phyloP scores from a whole-genome alignment of 73 alveolate species.

The Paramecium primaurelia region DNA sequence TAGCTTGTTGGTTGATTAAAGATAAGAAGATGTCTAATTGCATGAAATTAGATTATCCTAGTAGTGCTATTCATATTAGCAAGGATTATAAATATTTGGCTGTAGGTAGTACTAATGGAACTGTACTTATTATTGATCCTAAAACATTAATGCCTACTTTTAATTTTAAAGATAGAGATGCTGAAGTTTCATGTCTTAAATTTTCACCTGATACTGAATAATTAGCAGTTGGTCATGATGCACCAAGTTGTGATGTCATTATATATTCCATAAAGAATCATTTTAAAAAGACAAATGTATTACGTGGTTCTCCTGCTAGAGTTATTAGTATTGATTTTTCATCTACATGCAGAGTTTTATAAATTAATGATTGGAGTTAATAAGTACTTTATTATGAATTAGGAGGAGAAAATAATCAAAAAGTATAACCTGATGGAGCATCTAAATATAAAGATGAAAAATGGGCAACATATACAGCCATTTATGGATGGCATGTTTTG shows the following conservation, averaged over 20 bases:
- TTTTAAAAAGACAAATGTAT: conserved; percentile 78
- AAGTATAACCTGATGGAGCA: conserved; percentile 74
- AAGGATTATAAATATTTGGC: conserved; percentile 87
- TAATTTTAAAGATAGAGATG: conserved; percentile 80
- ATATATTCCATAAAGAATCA: conserved; percentile 81
- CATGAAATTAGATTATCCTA: conserved; percentile 82
- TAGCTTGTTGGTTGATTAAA: conserved; percentile 91
- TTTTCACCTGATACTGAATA: conserved; percentile 88
- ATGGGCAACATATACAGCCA: conserved; percentile 83
- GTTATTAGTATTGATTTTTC: conserved; percentile 95
- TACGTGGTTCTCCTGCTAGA: conserved; percentile 92
- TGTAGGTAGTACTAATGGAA: conserved; percentile 86
- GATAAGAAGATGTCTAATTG: conserved; percentile 73
- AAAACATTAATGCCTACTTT: conserved; percentile 75
- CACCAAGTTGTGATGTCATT: conserved; percentile 83
- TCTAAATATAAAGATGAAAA: conserved; percentile 78
- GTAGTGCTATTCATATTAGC: conserved; percentile 82
- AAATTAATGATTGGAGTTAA: conserved; percentile 90
- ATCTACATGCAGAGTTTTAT: conserved; percentile 74
- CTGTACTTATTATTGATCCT: conserved; percentile 84
- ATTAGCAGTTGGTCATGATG: conserved; percentile 91
- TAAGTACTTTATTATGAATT: conserved; percentile 90
- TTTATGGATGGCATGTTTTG: conserved; percentile 94
- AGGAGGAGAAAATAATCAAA: conserved; percentile 82
- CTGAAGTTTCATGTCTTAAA: conserved; percentile 86